Evolutionary conservation across 2,329 filamentous ascomycete genomes (phyloP), one percentile per base, ranked within the genome.

Genomic region (Colletotrichum horii): DNA sequence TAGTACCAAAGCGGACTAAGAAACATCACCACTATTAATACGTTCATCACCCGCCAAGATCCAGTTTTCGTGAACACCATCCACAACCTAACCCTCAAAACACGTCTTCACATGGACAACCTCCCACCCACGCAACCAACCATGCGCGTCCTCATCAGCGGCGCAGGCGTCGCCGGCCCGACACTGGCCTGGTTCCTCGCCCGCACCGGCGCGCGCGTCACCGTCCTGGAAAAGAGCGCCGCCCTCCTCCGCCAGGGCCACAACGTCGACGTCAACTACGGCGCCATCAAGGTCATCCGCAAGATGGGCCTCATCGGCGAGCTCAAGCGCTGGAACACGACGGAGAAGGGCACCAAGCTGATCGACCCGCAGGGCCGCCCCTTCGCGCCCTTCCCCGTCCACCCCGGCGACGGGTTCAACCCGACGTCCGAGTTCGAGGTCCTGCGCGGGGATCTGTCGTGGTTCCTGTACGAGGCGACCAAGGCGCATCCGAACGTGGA

Each of bases 401-500:
- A 86, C 85, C 6, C 81, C 84, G 71, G 85, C 86, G 0, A 78
- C 77, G 38, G 87, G 88, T 78, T 82, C 81, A 19, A 80, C 90
- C 36, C 66, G 14, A 90, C 88, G 0, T 88, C 86, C 75, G 91
- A 93, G 71, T 91, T 86, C 76, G 91, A 93, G 82, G 89, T 93
- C 65, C 88, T 93, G 84, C 84, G 91, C 12, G 90, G 89, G 0
- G 89, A 91, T 62, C 78, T 93, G 16, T 86, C 87, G 6, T 80
- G 83, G 16, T 82, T 92, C 2, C 79, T 93, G 2, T 88, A 89
- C 77, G 84, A 89, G 0, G 81, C 78, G 16, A 73, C 56, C 4
- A 70, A 19, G 24, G 26, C 48, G 12, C 55, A 73, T 38, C 38
- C 71, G 6, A 84, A 83, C n/a, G 77, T 80, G 8, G 73, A 74